These are phyloP conservation scores for Volvox africanus DNA, from an alignment of 139 green algal genomes.

Conservation along the genomic window DNA sequence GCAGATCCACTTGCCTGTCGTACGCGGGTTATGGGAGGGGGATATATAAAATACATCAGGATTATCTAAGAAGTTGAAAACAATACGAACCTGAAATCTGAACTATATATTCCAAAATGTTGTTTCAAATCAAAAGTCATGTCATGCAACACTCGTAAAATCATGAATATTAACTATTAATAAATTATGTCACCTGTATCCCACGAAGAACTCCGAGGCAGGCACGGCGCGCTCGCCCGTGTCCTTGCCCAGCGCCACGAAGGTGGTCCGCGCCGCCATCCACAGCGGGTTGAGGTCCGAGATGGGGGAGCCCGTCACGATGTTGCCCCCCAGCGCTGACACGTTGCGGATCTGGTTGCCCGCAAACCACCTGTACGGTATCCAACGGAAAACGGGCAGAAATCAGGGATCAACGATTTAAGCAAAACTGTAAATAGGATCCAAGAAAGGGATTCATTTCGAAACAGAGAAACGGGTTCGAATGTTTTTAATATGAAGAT, in stretches of 20 bases:
- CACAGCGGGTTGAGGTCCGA: constrained; percentile 95
- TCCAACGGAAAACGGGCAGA: background rate
- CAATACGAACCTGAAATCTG: too few relatives aligned
- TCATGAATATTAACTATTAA: too few relatives aligned
- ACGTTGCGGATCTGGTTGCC: constrained; percentile 95
- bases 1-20: constrained; percentile 83
- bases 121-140: too few relatives aligned
- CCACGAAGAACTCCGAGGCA: constrained; percentile 91
- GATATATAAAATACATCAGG: too few relatives aligned
- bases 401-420: background rate
- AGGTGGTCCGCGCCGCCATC: constrained; percentile 84
- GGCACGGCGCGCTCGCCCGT: constrained; percentile 48
- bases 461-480: too few relatives aligned
- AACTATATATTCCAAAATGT: too few relatives aligned
- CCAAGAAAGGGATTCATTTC: too few relatives aligned
- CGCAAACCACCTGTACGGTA: constrained; percentile 58
- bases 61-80: too few relatives aligned
- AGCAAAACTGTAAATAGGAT: too few relatives aligned
- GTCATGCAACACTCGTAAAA: too few relatives aligned
- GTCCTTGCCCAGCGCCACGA: constrained; percentile 64
- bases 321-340: constrained; percentile 93
- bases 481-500: too few relatives aligned
- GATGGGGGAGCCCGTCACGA: constrained; percentile 93
- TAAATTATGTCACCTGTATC: constrained; percentile 87
- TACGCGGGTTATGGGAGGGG: background rate